A percentile compares a stretch with the other conserved stretches of the same genome.
These are phyloP conservation scores for Trametes coccinea DNA, from an alignment of 768 basidiomycete species.

Conservation along the genomic window DNA sequence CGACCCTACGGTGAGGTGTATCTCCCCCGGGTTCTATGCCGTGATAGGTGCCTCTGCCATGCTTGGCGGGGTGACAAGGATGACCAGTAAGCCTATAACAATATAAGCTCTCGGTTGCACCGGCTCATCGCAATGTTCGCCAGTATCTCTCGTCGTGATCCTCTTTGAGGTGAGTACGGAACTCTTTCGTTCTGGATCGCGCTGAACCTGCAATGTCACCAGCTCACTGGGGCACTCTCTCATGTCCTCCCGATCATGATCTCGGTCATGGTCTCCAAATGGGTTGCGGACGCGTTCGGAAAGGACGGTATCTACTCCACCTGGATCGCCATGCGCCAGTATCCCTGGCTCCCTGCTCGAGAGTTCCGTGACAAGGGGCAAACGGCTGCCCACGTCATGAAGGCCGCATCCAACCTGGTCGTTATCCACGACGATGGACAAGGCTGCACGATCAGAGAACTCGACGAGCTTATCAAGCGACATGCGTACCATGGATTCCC, in stretches of 20 bases:
- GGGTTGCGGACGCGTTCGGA: slow-evolving; percentile 71
- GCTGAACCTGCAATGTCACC: background rate
- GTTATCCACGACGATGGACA: slow-evolving; percentile 47
- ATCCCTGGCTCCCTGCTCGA: slow-evolving; percentile 68
- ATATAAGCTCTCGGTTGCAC: background rate
- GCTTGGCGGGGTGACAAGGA: slow-evolving; percentile 74
- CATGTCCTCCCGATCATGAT: slow-evolving; percentile 86
- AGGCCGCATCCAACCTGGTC: slow-evolving; percentile 47
- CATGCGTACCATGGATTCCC: slow-evolving; percentile 65
- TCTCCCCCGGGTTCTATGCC: slow-evolving; percentile 76
- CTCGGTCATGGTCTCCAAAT: slow-evolving; percentile 74
- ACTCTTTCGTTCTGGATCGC: background rate
- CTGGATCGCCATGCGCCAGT: slow-evolving; percentile 71
- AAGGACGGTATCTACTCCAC: slow-evolving; percentile 69
- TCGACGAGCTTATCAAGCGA: slow-evolving; percentile 46
- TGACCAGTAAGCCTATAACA: slow-evolving; percentile 56
- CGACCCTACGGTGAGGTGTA: slow-evolving; percentile 64
- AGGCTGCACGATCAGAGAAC: slow-evolving; percentile 45
- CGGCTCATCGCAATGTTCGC: background rate
- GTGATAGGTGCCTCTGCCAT: slow-evolving; percentile 77
- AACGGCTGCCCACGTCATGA: slow-evolving; percentile 63
- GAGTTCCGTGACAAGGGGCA: slow-evolving; percentile 68
- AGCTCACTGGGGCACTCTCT: slow-evolving; percentile 78
- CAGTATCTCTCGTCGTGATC: slow-evolving; percentile 76
- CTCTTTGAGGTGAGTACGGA: slow-evolving; percentile 58